Percentiles rank a stretch among this genome's conserved stretches.
Conservation (phyloP, 2,329 filamentous ascomycete species). For the Amesomyces nigricolor region DNA sequence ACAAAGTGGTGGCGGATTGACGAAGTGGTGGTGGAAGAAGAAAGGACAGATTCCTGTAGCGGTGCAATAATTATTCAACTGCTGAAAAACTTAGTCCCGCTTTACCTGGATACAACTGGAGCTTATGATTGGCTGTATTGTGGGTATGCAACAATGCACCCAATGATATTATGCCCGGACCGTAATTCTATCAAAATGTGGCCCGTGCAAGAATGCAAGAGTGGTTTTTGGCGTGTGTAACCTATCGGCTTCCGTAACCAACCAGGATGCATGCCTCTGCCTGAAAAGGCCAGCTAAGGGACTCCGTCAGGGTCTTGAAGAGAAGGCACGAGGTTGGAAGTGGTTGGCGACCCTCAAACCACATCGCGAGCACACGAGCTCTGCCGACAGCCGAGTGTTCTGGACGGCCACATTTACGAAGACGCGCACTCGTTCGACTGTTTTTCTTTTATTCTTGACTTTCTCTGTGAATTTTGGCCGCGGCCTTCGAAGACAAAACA, state of each 20-base stretch:
- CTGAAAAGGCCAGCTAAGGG: constrained; percentile 22
- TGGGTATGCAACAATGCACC: no score
- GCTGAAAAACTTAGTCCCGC: no score
- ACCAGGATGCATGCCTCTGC: not conserved
- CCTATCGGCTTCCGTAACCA: not conserved
- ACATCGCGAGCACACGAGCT: constrained; percentile 8
- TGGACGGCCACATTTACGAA: constrained; percentile 8
- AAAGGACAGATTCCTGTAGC: no score
- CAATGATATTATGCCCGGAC: no score
- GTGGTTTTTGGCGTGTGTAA: no score
- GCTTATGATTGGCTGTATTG: no score
- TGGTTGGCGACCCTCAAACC: constrained; percentile 2
- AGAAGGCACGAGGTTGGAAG: not conserved
- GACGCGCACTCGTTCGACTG: constrained; percentile 15
- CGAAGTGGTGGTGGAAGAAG: no score
- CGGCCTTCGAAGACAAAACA: not conserved
- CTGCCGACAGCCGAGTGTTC: constrained; percentile 11
- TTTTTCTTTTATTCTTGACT: constrained; percentile 7
- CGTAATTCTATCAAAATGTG: no score
- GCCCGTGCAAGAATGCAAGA: no score
- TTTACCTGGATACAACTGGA: no score
- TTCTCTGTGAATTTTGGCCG: constrained; percentile 10
- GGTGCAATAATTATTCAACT: no score
- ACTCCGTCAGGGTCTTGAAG: constrained; percentile 9
- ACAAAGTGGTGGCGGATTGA: no score